These are phyloP conservation scores for Tubosaeta sp. DNA, from an alignment of 768 basidiomycete species.

Conservation along the genomic window DNA sequence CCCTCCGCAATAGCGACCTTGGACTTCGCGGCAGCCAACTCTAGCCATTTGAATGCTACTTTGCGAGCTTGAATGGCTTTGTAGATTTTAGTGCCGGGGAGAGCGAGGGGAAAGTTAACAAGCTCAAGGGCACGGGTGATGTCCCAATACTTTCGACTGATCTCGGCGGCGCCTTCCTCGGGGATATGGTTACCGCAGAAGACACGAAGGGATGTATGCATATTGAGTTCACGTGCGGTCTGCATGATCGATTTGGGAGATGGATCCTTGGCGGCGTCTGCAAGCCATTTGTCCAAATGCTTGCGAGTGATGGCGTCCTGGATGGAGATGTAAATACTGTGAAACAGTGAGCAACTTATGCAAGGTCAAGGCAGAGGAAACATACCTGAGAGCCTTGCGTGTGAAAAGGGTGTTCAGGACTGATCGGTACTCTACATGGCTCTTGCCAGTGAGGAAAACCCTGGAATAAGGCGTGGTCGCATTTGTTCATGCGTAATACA, in stretches of 20 bases:
- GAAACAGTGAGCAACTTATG: constrained; percentile 1
- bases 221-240: constrained; percentile 90
- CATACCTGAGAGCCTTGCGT: constrained; percentile 84
- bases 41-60: constrained; percentile 73
- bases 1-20: constrained; percentile 82
- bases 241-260: constrained; percentile 71
- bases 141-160: constrained; percentile 92
- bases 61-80: constrained; percentile 91
- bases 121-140: constrained; percentile 95
- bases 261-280: constrained; percentile 44
- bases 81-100: constrained; percentile 96
- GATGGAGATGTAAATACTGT: constrained; percentile 75
- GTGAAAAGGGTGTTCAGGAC: constrained; percentile 91
- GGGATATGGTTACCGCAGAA: constrained; percentile 93
- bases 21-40: constrained; percentile 70
- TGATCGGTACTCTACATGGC: constrained; percentile 90
- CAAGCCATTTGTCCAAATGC: constrained; percentile 73
- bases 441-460: constrained; percentile 97
- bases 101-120: constrained; percentile 94
- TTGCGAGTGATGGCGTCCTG: constrained; percentile 81
- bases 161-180: constrained; percentile 70
- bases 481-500: neutral
- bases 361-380: constrained; percentile 1
- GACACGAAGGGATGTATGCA: constrained; percentile 94
- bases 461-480: constrained; percentile 34